Evolutionary conservation across 2,329 filamentous ascomycete genomes (phyloP), one percentile per base, ranked within the genome.

Genomic region (Colletotrichum sojae): DNA sequence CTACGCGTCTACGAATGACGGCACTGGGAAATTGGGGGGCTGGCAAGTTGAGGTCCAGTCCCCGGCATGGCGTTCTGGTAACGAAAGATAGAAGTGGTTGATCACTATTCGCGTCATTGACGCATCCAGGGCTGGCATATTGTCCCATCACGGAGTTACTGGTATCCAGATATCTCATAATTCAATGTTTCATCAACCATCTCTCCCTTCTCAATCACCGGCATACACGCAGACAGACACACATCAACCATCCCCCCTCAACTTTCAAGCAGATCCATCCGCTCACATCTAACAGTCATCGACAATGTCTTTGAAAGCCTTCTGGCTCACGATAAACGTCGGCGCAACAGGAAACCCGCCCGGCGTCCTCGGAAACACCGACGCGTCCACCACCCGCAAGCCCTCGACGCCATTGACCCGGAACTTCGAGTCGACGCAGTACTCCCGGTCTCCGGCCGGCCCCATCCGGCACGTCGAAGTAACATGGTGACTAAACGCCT

Each of bases 311-410:
- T 66, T 45, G 6, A 45, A 52, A 4, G 63, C 63, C n/a, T 66
- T 66, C 27, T 66, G 40, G 9, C 40, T 52, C n/a, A 60, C 53
- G 15, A 61, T 48, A 16, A 55, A 62, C 15, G 57, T 67, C 8
- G 63, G 49, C 49, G 51, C 18, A 18, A 61, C 48, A 40, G 57
- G 57, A 40, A 55, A 61, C 49, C 46, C 49, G 18, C 58, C 58
- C 4, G 64, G 58, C 8, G 48, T n/a, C 4, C 25, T 20, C 0
- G 87, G 88, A 20, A 89, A 85, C 20, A 88, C 76, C 0, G 84
- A 88, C 0, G 88, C 89, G 79, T 91, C 90, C 0, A 91, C 89
- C 4, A 91, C 89, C 22, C 89, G 80, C 51, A 91, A 75, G 0
- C 85, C 84, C 1, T 81, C 76, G 0, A 89, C 84, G 1, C 87